Base-by-base conservation (phyloP, 176 grass and related monocot species). In the Carex parvula region DNA sequence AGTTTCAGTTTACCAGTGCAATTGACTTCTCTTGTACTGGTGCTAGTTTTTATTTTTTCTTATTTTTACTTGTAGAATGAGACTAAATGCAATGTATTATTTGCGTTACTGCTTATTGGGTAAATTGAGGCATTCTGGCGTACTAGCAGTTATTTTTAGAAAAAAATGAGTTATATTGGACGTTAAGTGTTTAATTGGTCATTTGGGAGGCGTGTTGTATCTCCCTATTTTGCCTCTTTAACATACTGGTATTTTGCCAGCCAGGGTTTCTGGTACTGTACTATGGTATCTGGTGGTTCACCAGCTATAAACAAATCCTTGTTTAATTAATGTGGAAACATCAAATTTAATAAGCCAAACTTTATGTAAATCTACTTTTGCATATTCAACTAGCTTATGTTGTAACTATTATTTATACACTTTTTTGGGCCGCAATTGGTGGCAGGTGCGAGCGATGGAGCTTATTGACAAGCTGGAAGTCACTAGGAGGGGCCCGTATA, bases 381-480 rank as follows among this genome's bases (percentile, higher is more conserved):
- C 70, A 53, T 8, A 26, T 53, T 21, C 21, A 53, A 52, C 46
- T 50, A 12, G 44, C 21, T 75, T 75, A 52, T 75, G 14, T 74
- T 52, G 14, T 75, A 53, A 16, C 44, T 30, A 54, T 53, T 16
- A 39, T 39, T 39, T 39, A 29, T 18, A 70, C 16, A 52, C 21
- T 48, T 41, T 54, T 18, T 75, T 54, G 52, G 8, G 17, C 41
- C 54, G 16, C 18, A 13, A 50, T 72, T 80, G 13, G 13, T 50
- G 39, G 8, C 70, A 98, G 96, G 96, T 98, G 17, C 92, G 63
- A 92, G 96, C 96, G 8, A 98, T 98, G 96, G 96, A 98, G 56
- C 72, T 98, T n/a, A 95, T 98, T 29, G 96, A 98, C 44, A 21
- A 88, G 60, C 17, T 98, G 60, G 93, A 98, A 86, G 85, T 82